These are phyloP conservation scores for Populus ilicifolia DNA, from an alignment of 345 rosid species.

Conservation along the genomic window DNA sequence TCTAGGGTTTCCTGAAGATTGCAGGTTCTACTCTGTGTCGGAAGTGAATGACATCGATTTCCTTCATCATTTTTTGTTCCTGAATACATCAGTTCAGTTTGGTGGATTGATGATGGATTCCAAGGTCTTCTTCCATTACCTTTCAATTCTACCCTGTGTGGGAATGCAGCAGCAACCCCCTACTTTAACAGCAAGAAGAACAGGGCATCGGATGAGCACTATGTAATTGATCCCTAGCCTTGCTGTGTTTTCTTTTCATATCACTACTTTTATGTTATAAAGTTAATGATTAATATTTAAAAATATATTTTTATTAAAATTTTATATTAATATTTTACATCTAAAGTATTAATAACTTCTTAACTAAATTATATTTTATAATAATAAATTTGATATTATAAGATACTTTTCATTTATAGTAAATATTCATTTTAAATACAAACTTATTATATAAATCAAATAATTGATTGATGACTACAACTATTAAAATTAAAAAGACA, in stretches of 20 bases:
- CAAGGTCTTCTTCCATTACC: slow-evolving; percentile 92
- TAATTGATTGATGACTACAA: too few relatives aligned
- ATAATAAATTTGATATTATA: too few relatives aligned
- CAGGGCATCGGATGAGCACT: slow-evolving; percentile 82
- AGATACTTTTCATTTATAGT: too few relatives aligned
- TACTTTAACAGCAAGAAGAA: slow-evolving; percentile 89
- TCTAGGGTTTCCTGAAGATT: not conserved
- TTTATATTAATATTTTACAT: too few relatives aligned
- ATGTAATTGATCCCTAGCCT: slow-evolving; percentile 36
- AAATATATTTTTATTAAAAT: too few relatives aligned
- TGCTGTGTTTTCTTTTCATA: not conserved
- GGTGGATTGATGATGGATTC: slow-evolving; percentile 97
- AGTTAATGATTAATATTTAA: too few relatives aligned
- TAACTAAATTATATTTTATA: too few relatives aligned
- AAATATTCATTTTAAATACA: too few relatives aligned
- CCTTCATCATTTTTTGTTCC: slow-evolving; percentile 95
- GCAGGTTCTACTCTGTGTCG: slow-evolving; percentile 91
- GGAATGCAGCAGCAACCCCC: slow-evolving; percentile 86
- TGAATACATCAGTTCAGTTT: slow-evolving; percentile 54
- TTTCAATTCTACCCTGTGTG: slow-evolving; percentile 76
- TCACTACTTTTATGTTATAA: not conserved
- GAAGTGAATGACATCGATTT: slow-evolving; percentile 98
- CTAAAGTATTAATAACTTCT: too few relatives aligned
- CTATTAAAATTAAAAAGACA: too few relatives aligned
- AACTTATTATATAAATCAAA: too few relatives aligned